Percentiles rank a stretch among this genome's conserved stretches.
Conservation (phyloP, 495 filamentous ascomycete species). For the Hypomontagnella submonticulosa region DNA sequence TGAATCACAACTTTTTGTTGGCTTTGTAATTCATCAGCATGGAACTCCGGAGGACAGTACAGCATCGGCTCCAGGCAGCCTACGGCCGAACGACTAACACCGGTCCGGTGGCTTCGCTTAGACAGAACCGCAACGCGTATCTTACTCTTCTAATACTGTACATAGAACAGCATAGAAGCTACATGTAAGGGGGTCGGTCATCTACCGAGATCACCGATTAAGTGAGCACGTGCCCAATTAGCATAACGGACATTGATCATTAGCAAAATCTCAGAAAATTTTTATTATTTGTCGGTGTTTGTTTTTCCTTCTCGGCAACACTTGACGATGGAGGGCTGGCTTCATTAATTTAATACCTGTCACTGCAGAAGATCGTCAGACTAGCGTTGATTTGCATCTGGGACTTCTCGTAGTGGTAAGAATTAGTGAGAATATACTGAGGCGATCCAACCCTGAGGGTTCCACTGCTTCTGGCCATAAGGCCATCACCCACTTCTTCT, state of each 20-base stretch:
- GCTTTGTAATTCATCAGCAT: slow-evolving; percentile 15
- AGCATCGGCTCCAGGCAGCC: slow-evolving; percentile 20
- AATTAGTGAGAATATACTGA: slow-evolving; percentile 4
- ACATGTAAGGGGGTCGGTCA: too few species aligned
- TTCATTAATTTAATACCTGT: slow-evolving; percentile 5
- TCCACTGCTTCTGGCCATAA: slow-evolving; percentile 7
- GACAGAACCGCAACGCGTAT: slow-evolving; percentile 1
- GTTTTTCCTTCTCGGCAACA: slow-evolving; percentile 18
- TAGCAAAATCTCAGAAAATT: not conserved
- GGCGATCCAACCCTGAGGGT: slow-evolving; percentile 30
- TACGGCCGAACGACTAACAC: too few species aligned
- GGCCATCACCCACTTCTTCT: not conserved
- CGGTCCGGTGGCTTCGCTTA: slow-evolving; percentile 14
- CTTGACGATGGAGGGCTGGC: not conserved
- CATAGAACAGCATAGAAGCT: not conserved
- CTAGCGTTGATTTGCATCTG: slow-evolving; percentile 16
- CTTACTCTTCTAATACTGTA: slow-evolving; percentile 4
- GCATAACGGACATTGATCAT: not conserved
- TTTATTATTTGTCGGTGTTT: too few species aligned
- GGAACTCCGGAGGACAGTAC: slow-evolving; percentile 5
- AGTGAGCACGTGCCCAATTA: slow-evolving; percentile 7
- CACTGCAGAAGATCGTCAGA: slow-evolving; percentile 22
- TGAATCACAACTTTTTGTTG: not conserved
- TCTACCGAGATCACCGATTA: slow-evolving; percentile 1
- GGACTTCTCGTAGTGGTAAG: not conserved